Conservation (phyloP, 2,329 filamentous ascomycete genomes). For the Scedosporium boydii region DNA sequence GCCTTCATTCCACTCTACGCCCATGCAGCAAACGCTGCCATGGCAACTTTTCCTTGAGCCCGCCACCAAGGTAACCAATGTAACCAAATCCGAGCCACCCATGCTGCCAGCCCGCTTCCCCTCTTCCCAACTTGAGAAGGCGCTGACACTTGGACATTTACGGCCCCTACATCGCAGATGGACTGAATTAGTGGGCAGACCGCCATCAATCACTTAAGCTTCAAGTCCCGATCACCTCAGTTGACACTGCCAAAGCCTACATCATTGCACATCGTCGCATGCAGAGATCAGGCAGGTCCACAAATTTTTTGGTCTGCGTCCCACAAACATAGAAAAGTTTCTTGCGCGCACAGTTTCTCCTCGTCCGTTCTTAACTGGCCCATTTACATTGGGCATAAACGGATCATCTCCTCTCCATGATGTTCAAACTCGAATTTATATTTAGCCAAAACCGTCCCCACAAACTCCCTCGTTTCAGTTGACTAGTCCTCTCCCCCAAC, state of each 20-base stretch:
- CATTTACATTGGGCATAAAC: background rate
- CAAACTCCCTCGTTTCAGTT: background rate
- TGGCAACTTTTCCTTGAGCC: slow-evolving; percentile 1
- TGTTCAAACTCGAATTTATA: slow-evolving; percentile 4
- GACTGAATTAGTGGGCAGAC: background rate
- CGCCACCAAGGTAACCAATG: background rate
- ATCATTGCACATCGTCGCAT: background rate
- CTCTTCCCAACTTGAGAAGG: background rate
- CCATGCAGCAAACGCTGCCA: background rate
- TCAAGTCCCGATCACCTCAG: background rate
- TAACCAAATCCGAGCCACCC: background rate
- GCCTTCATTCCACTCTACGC: background rate
- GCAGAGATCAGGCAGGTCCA: background rate
- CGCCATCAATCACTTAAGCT: background rate
- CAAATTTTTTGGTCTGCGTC: background rate
- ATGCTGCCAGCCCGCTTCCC: background rate
- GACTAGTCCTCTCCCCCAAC: background rate
- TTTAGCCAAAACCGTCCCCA: slow-evolving; percentile 6
- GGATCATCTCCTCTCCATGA: background rate
- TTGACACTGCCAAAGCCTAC: background rate
- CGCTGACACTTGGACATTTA: background rate
- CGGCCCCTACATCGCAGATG: background rate
- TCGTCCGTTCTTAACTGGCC: background rate
- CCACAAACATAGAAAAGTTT: background rate
- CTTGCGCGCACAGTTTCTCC: background rate